These are phyloP conservation scores for Colletotrichum sp. DNA, from an alignment of 2,329 filamentous ascomycete species.

Conservation along the genomic window DNA sequence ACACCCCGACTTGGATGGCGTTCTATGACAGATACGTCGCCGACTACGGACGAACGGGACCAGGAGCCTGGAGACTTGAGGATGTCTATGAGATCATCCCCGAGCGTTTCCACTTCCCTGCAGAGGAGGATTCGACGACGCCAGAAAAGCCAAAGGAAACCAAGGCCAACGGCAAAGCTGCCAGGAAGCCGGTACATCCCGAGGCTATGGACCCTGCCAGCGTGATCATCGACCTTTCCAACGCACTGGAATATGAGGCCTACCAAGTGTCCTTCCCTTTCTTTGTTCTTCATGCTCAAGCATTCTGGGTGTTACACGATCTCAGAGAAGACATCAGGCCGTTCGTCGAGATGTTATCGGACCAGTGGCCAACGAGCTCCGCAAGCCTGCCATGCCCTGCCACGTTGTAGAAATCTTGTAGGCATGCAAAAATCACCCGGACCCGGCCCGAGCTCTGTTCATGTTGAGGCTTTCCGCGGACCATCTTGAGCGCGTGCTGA, in stretches of 20 bases:
- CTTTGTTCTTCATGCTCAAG: not conserved
- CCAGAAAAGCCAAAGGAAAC: not conserved
- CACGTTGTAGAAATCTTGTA: not conserved
- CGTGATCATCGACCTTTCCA: not conserved
- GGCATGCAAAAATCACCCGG: not conserved
- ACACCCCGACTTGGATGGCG: slow-evolving; percentile 35
- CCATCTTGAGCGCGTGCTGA: not conserved
- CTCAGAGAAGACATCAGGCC: not conserved
- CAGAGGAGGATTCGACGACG: not conserved
- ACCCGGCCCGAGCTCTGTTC: not conserved
- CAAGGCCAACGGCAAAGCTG: not conserved
- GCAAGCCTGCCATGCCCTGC: not conserved
- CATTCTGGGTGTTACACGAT: not conserved
- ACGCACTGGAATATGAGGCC: not conserved
- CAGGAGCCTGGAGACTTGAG: slow-evolving; percentile 34
- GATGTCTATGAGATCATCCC: slow-evolving; percentile 38
- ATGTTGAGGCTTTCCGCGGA: not conserved
- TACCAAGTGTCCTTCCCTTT: not conserved
- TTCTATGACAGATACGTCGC: slow-evolving; percentile 39
- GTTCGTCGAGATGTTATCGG: not conserved
- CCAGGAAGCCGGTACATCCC: not conserved
- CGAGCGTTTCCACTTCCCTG: not conserved
- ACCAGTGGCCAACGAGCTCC: not conserved
- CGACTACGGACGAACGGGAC: not conserved
- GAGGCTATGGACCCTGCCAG: not conserved